Percentiles rank a stretch among this genome's conserved stretches.
Evolutionary conservation across 108 stramenopile species (phyloP).

Genomic region (Nitzschia putrida): DNA sequence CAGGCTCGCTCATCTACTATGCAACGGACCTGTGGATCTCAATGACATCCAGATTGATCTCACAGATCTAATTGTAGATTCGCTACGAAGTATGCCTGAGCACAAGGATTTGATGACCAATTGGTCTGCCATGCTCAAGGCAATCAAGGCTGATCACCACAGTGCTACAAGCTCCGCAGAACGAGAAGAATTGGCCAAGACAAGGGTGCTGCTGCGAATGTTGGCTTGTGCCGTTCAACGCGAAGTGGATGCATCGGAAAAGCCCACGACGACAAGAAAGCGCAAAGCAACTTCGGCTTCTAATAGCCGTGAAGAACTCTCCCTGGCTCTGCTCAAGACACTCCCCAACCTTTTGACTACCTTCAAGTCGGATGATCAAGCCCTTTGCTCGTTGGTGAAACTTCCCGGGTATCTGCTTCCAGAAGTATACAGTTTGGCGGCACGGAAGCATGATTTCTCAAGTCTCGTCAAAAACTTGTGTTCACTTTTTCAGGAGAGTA

Average conservation of each 20-base stretch:
- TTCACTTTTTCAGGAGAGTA: slow-evolving; percentile 60
- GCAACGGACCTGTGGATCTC: slow-evolving; percentile 60
- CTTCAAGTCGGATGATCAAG: slow-evolving; percentile 72
- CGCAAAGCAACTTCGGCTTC: slow-evolving; percentile 2
- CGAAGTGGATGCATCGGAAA: slow-evolving; percentile 47
- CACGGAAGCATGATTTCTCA: slow-evolving; percentile 72
- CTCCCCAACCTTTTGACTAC: slow-evolving; percentile 71
- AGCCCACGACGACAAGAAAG: slow-evolving; percentile 15
- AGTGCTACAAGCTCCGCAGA: slow-evolving; percentile 25
- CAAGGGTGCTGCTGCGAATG: slow-evolving; percentile 75
- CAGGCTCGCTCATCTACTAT: slow-evolving; percentile 64
- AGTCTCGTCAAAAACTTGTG: slow-evolving; percentile 64
- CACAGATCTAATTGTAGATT: slow-evolving; percentile 71
- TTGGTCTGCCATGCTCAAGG: slow-evolving; percentile 78
- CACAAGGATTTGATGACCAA: slow-evolving; percentile 60
- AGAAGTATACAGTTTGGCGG: slow-evolving; percentile 68
- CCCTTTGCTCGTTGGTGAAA: slow-evolving; percentile 59
- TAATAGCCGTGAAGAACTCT: slow-evolving; percentile 37
- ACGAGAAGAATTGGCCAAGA: slow-evolving; percentile 63
- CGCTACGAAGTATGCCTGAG: slow-evolving; percentile 71
- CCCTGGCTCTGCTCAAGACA: slow-evolving; percentile 61
- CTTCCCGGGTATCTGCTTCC: slow-evolving; percentile 71
- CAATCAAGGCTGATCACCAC: slow-evolving; percentile 63
- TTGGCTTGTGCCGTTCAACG: slow-evolving; percentile 59
- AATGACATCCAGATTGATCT: slow-evolving; percentile 66